A percentile compares a stretch with the other conserved stretches of the same genome.
phyloP scores from a whole-genome alignment of 225 moss, liverwort and hornwort genomes.

The Takakia lepidozioides region DNA sequence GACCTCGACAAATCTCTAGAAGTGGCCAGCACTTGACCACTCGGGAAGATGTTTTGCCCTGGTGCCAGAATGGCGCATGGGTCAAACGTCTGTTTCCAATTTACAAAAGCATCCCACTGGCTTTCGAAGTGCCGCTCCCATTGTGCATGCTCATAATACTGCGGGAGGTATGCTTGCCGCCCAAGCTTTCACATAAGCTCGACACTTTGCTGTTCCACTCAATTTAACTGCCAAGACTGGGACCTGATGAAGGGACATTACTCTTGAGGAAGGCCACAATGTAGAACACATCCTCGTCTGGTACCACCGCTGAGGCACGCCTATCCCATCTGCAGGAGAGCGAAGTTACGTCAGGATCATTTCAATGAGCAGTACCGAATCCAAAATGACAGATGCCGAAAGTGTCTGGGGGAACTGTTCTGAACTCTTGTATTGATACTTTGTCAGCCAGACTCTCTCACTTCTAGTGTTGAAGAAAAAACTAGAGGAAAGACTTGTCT shows the following conservation, averaged over 20 bases:
- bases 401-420: too few species aligned
- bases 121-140: conserved; percentile 49
- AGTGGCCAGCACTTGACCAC: conserved; percentile 10
- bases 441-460: too few species aligned
- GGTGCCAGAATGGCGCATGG: conserved; percentile 44
- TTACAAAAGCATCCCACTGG: conserved; percentile 31
- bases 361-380: background rate
- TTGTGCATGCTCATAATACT: conserved; percentile 11
- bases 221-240: conserved; percentile 16
- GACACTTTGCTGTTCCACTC: conserved; percentile 13
- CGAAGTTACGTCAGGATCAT: background rate
- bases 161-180: conserved; percentile 57
- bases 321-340: conserved; percentile 39
- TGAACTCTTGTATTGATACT: too few species aligned
- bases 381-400: background rate
- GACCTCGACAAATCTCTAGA: too few species aligned
- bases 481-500: too few species aligned
- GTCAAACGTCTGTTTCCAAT: conserved; percentile 37
- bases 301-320: conserved; percentile 28
- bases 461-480: too few species aligned
- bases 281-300: conserved; percentile 47
- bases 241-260: conserved; percentile 13
- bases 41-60: conserved; percentile 38
- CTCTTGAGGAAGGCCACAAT: conserved; percentile 38
- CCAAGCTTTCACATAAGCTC: conserved; percentile 14